Evolutionary conservation across 495 filamentous ascomycete genomes (phyloP).

Genomic region (Parachaetomium inaequale): DNA sequence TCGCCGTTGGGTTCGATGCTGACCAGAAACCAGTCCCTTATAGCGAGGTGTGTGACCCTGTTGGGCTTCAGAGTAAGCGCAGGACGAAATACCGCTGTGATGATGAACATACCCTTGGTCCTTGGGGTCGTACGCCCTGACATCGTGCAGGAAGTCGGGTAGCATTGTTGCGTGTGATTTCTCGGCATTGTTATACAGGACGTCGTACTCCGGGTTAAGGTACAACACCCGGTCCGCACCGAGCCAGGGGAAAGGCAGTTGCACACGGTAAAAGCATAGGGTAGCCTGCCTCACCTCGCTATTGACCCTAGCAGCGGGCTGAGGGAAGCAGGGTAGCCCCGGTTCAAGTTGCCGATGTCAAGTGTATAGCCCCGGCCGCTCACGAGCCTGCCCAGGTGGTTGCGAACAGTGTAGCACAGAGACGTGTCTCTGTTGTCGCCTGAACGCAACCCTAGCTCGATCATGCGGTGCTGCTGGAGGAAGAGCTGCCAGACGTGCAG

Average conservation of each 20-base stretch:
- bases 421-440: background rate
- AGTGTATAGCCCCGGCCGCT: background rate
- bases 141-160: background rate
- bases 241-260: background rate
- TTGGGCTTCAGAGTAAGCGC: background rate
- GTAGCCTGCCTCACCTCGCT: background rate
- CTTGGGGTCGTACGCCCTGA: background rate
- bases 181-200: background rate
- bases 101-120: background rate
- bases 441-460: background rate
- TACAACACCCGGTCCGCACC: background rate
- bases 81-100: background rate
- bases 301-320: background rate
- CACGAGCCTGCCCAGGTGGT: background rate
- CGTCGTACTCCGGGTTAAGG: background rate
- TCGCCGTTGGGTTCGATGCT: background rate
- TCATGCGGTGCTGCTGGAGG: constrained; percentile 3
- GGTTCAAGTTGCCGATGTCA: too few relatives aligned
- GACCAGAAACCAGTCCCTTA: background rate
- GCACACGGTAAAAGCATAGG: background rate
- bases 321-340: background rate
- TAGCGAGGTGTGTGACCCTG: background rate
- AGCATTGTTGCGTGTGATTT: background rate
- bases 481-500: background rate
- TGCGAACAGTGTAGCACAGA: background rate